Evolutionary conservation across 305 asterid species (phyloP), one percentile per base, ranked within the genome.

Genomic region (Fraxinus ornus): DNA sequence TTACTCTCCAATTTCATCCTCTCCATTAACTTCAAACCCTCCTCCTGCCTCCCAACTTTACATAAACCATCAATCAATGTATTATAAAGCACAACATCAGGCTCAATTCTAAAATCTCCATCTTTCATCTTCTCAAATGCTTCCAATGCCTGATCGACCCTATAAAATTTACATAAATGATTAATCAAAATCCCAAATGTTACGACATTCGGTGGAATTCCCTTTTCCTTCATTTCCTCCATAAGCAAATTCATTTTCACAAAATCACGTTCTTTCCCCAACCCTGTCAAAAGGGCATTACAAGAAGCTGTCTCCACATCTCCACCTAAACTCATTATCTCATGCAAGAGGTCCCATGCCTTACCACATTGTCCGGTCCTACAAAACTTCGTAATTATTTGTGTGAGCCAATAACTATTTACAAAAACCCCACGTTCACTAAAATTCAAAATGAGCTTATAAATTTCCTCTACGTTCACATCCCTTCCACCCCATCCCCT

Each of bases 11-110:
- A 49, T 79, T 82, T 90, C 97, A 95, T 92, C 82, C 84, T 84
- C 83, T 91, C 94, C 93, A 94, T 84, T 78, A 94, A 84, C 81
- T 80, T 77, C 57, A 92, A 52, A 49, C 94, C 97, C 85, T 92
- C 98, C 75, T 90, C 96, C 74, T 86, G 92, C 86, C 97, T 91
- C 83, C 97, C 99, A 15, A 89, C 97, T 85, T 93, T 95, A 85
- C 98, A 96, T 78, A 96, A 81, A 44, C 97, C 99, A 88, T 91
- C 88, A 76, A 96, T 93, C 85, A 94, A 75, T 7, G 94, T 93
- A 88, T 93, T 96, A 74, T 88, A 93, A 44, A 92, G 77, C 78
- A 94, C 84, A 75, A 79, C 79, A 83, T 96, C 99, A 0, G 95
- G 97, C 75, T 90, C 81, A 24, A 93, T 79, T 9, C 89, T 86